Percentiles rank a stretch among this genome's conserved stretches.
Evolutionary conservation across 495 filamentous ascomycete species (phyloP).

Genomic region (Trichoderma gamsii): DNA sequence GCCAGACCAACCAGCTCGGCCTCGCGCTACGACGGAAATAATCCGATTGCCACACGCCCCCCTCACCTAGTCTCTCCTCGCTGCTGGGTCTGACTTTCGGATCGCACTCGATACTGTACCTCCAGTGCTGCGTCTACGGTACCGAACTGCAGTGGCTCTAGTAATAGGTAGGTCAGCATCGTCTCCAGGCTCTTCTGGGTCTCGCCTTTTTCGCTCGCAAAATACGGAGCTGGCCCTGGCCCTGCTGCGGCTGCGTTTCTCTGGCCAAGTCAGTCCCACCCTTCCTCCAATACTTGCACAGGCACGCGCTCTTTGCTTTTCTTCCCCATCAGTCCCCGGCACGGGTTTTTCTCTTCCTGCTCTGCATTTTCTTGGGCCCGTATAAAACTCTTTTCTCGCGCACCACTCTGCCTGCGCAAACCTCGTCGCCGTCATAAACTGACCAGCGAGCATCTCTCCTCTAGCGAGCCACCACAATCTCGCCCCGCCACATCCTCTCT

Average conservation of each 20-base stretch:
- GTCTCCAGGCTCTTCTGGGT: background rate
- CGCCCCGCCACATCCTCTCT: conserved; percentile 3
- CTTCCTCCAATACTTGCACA: background rate
- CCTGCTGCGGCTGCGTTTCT: background rate
- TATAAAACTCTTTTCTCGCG: conserved; percentile 10
- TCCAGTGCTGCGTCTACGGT: background rate
- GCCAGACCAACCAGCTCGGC: background rate
- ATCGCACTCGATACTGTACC: background rate
- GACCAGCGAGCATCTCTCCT: background rate
- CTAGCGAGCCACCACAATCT: background rate
- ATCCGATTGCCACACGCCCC: conserved; percentile 9
- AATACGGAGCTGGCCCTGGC: conserved; percentile 5
- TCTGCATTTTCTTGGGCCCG: background rate
- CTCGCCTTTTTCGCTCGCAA: background rate
- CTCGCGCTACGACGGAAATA: conserved; percentile 12
- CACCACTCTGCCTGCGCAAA: conserved; percentile 1
- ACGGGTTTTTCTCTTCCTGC: background rate
- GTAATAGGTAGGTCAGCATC: background rate
- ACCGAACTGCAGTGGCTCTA: background rate
- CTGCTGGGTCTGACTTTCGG: conserved; percentile 4
- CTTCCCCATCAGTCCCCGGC: background rate
- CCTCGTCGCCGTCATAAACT: conserved; percentile 10
- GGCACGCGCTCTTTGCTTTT: background rate
- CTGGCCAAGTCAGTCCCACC: background rate
- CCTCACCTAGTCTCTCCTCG: background rate